phyloP scores from a whole-genome alignment of 2,329 filamentous ascomycete genomes.

The Fusarium proliferatum region DNA sequence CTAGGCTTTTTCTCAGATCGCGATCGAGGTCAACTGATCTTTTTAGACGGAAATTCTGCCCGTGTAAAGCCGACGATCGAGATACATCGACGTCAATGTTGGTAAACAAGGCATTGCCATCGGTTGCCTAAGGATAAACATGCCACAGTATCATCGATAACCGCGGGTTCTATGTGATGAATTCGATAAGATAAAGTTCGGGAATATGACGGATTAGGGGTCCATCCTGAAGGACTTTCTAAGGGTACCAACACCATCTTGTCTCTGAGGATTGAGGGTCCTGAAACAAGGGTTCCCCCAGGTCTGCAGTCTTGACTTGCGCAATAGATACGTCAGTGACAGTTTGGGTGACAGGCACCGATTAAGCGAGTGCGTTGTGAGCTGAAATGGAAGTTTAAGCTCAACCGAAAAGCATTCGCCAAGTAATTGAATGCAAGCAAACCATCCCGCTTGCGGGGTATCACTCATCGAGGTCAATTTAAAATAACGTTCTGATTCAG shows the following conservation, averaged over 20 bases:
- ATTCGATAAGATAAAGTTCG: neutral
- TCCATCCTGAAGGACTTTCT: conserved; percentile 11
- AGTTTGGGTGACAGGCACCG: neutral
- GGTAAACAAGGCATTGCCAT: conserved; percentile 23
- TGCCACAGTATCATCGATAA: neutral
- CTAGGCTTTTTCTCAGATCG: conserved; percentile 30
- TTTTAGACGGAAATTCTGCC: conserved; percentile 4
- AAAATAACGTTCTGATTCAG: neutral
- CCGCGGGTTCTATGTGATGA: neutral
- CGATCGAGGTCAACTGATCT: conserved; percentile 34
- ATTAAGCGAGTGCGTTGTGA: neutral
- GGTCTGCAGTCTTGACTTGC: neutral
- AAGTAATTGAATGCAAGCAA: too few relatives aligned
- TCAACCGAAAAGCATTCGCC: neutral
- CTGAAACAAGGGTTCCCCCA: conserved; percentile 13
- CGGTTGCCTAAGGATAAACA: conserved; percentile 7
- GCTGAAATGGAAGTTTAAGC: neutral
- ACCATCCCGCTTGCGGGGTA: neutral
- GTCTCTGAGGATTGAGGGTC: neutral
- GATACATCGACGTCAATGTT: conserved; percentile 22
- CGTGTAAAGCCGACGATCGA: conserved; percentile 34
- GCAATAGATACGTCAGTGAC: conserved; percentile 1
- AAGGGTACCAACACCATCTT: conserved; percentile 37
- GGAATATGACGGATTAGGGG: conserved; percentile 25
- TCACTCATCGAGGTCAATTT: neutral